Evolutionary conservation across 2,329 filamentous ascomycete species (phyloP), one percentile per base, ranked within the genome.

Genomic region (Arthrobotrys megalospora): DNA sequence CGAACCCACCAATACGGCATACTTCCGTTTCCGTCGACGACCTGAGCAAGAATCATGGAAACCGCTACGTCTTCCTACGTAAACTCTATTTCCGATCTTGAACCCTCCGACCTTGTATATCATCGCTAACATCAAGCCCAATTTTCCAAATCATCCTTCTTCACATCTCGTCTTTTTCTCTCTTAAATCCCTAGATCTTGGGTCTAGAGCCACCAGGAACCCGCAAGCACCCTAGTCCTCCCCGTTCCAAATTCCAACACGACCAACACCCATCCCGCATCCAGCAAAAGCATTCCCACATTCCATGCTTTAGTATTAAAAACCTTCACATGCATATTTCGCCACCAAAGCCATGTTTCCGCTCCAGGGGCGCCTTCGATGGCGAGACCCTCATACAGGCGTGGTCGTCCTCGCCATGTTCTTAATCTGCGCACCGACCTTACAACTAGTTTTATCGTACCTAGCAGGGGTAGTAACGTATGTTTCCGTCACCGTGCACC

Each of bases 351-450:
- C 16, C 32, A 36, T 52, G 24, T 32, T 63, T 47, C 32, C 55
- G 14, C 14, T 36, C 7, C 16, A 45, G 45, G 67, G 58, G 21
- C 19, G 24, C 34, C 12, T 52, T 24, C 36, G 48, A 34, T 41
- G 47, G 36, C 16, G 36, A 6, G 45, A 72, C 60, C 10, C 43
- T n/a, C n/a, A 52, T 19, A 43, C 48, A 3, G 72, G 72, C 11
- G 24, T 76, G 28, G 32, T 76, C 10, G 24, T 76, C 11, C 64
- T 76, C n/a, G 11, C 36, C 19, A 76, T 76, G 72, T 76, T 69
- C 19, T 10, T 69, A 21, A 76, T 69, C 47, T 69, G 72, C 43
- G 72, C 72, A 24, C 64, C 72, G 3, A 69, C 72, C 8, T 19
- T 76, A 6, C 53, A 64, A 10, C 6, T 21, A 12, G 1, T 65